These are phyloP conservation scores for Wickerhamiella brachini DNA, from an alignment of 805 yeast species.

Conservation along the genomic window DNA sequence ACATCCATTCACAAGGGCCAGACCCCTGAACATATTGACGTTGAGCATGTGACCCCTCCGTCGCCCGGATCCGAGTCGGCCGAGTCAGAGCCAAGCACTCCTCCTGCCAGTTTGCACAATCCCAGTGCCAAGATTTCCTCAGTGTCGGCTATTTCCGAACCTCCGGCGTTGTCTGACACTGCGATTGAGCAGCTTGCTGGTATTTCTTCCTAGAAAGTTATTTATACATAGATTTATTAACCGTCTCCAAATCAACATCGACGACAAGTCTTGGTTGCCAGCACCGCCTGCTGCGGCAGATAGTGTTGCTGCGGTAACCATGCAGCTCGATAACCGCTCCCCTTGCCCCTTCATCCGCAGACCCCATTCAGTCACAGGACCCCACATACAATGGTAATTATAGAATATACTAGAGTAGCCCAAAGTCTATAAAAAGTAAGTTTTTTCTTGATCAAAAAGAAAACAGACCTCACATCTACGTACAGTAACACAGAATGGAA, in stretches of 20 bases:
- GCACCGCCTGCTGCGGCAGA: neutral
- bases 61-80: neutral
- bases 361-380: neutral
- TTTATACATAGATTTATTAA: neutral
- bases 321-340: neutral
- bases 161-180: neutral
- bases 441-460: neutral
- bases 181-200: neutral
- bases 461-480: neutral
- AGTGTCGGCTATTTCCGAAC: neutral
- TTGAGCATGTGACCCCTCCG: neutral
- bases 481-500: neutral
- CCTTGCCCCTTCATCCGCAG: neutral
- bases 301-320: neutral
- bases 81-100: neutral
- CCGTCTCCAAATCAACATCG: too few relatives aligned
- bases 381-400: neutral
- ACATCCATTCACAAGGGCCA: neutral
- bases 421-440: neutral
- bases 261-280: too few relatives aligned
- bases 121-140: neutral
- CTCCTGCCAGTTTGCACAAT: neutral
- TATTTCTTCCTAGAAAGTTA: neutral
- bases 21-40: neutral
- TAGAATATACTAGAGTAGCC: neutral